Base-by-base conservation (phyloP, 345 rosid species). In the Sonneratia caseolaris region DNA sequence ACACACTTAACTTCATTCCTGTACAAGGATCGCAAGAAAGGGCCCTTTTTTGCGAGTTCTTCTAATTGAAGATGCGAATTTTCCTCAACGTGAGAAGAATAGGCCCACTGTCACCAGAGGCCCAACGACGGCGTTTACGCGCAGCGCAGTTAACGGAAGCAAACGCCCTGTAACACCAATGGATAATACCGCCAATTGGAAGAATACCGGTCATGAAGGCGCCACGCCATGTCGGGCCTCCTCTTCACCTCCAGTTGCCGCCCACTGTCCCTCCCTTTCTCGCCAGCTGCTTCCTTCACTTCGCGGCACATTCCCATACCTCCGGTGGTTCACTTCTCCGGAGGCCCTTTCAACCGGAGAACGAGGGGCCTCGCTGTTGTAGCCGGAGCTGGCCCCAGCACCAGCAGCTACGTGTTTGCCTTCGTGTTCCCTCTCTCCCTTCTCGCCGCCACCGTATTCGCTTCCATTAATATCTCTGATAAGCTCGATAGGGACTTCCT, bases 341-440 rank as follows among this genome's bases (percentile, higher is more conserved):
- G 72, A 37, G 27, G 16, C 71, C 19, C 59, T 35, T 36, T 15
- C 61, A 64, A 74, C 72, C 77, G 70, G 72, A 73, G 59, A 70
- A 67, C 35, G 5, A 74, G 85, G 81, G 82, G 83, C 5, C 57
- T 77, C 71, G 68, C 77, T 21, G 77, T 86, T n/a, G 85, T 91
- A 77, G 79, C 88, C 11, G 84, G 84, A 55, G 98, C 92, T 49
- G 91, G 87, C 7, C 87, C 90, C 56, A 85, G 84, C 32, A 27
- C 32, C 78, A 64, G 66, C 79, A 88, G 83, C 86, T 87, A 85
- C 76, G 70, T 83, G 21, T 79, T 84, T 43, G 97, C 97, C 0
- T 75, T 89, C 76, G 80, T 82, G 51, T 75, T 93, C 40, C 98
- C 96, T 10, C 76, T 91, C n/a, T 78, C 96, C 69, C 92, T 93